Evolutionary conservation across 2,329 filamentous ascomycete species (phyloP), one percentile per base, ranked within the genome.

Genomic region (Mycosphaerelloides madeirae): DNA sequence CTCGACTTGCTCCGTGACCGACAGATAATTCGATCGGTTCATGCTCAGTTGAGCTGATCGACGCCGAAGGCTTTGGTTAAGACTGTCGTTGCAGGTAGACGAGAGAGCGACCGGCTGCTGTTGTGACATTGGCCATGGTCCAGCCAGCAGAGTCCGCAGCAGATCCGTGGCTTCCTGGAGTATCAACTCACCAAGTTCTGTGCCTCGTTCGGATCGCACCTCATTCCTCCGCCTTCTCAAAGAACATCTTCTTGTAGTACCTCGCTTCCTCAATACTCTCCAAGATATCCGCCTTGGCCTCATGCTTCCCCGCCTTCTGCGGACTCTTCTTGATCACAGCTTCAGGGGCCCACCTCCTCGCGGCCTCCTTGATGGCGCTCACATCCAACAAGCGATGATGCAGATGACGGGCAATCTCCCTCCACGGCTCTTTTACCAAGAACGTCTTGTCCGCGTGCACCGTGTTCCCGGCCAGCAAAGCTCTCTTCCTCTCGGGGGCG

Each of bases 311-410:
- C 62, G 78, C 78, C 73, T 97, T 97, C 50, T 62, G 67, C 11
- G 91, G 90, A 20, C 79, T 81, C 34, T 73, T 71, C 43, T 72
- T 70, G 49, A 85, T 61, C 7, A 86, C 64, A 6, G 78, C 73
- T n/a, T 72, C 65, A 1, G 76, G 74, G 33, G 81, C 83, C 91
- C 93, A 98, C 35, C 91, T 77, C 53, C 81, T 79, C 14, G 83
- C 85, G 16, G 87, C 90, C 71, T 98, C 93, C 70, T 97, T 97
- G 61, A 97, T 79, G 36, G 82, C 79, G 66, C 89, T 96, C 43
- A 97, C 88, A 64, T 98, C 93, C 37, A 97, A 70, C 52, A 98
- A 85, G 13, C 93, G 80, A 68, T 98, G 89, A 67, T 95, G 86
- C 54, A 98, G 72, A 66, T 93, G 80, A 44, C 85, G 79, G 38